Conservation (phyloP, 495 filamentous ascomycete genomes). For the Antarctomyces pellizariae region DNA sequence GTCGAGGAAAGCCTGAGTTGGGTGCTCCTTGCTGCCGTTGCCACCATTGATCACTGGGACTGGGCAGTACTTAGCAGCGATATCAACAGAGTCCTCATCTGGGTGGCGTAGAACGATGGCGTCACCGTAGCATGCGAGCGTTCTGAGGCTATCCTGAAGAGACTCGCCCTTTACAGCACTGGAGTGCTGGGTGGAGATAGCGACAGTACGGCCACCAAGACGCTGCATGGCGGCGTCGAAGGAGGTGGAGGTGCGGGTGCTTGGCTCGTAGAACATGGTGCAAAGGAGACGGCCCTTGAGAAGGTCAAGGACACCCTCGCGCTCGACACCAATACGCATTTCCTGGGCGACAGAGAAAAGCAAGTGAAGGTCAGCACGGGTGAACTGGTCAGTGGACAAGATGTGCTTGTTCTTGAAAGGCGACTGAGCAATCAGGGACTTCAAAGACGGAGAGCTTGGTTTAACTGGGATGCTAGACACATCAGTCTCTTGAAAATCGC, state of each 20-base stretch:
- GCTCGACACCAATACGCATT: slow-evolving; percentile 81
- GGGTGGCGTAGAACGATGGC: slow-evolving; percentile 88
- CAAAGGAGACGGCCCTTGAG: slow-evolving; percentile 67
- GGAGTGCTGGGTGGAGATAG: slow-evolving; percentile 55
- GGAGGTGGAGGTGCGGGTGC: slow-evolving; percentile 82
- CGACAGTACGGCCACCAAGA: slow-evolving; percentile 62
- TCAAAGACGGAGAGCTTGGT: slow-evolving; percentile 46
- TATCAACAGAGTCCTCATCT: slow-evolving; percentile 46
- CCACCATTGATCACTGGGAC: slow-evolving; percentile 93
- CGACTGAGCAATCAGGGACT: slow-evolving; percentile 50
- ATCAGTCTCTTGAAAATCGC: slow-evolving; percentile 74
- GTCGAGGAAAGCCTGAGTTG: slow-evolving; percentile 95
- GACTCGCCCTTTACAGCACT: slow-evolving; percentile 83
- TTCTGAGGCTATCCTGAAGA: slow-evolving; percentile 80
- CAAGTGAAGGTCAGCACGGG: slow-evolving; percentile 61
- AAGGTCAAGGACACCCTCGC: slow-evolving; percentile 68
- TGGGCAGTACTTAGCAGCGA: slow-evolving; percentile 62
- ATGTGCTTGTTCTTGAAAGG: slow-evolving; percentile 73
- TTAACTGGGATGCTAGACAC: slow-evolving; percentile 49
- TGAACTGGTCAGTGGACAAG: slow-evolving; percentile 75
- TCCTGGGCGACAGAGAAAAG: slow-evolving; percentile 93
- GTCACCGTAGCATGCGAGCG: slow-evolving; percentile 81
- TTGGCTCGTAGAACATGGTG: slow-evolving; percentile 94
- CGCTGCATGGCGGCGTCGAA: slow-evolving; percentile 98
- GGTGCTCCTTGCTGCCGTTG: slow-evolving; percentile 86